Evolutionary conservation across 2,329 filamentous ascomycete species (phyloP).

Genomic region (Aspergillus sp.): DNA sequence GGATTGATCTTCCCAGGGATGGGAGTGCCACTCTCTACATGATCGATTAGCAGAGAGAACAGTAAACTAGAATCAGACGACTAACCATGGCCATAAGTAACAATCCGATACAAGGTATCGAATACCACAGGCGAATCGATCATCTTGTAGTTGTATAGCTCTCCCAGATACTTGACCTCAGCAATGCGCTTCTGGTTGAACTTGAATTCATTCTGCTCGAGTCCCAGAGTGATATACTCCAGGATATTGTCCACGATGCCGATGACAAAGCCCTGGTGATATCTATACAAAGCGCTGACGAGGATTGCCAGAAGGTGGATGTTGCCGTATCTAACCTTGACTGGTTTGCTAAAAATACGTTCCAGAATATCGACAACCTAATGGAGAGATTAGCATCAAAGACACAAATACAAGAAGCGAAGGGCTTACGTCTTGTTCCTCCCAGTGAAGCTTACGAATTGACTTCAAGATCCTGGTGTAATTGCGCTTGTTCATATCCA

Average conservation of each 20-base stretch:
- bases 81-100: slow-evolving; percentile 80
- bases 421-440: slow-evolving; percentile 66
- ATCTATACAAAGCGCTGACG: slow-evolving; percentile 78
- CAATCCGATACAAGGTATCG: slow-evolving; percentile 86
- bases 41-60: not conserved
- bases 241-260: slow-evolving; percentile 86
- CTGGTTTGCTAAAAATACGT: slow-evolving; percentile 91
- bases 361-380: slow-evolving; percentile 68
- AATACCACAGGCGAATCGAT: slow-evolving; percentile 93
- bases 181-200: slow-evolving; percentile 92
- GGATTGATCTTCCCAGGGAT: slow-evolving; percentile 68
- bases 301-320: slow-evolving; percentile 89
- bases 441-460: slow-evolving; percentile 93
- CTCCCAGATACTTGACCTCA: slow-evolving; percentile 91
- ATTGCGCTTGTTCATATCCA: slow-evolving; percentile 89
- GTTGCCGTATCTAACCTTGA: slow-evolving; percentile 96
- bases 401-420: not conserved
- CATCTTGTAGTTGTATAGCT: slow-evolving; percentile 97
- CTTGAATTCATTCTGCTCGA: slow-evolving; percentile 96
- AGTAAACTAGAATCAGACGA: slow-evolving; percentile 5
- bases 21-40: slow-evolving; percentile 64
- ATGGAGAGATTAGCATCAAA: not conserved
- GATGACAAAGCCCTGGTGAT: slow-evolving; percentile 86
- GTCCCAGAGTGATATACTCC: slow-evolving; percentile 77
- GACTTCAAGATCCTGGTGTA: slow-evolving; percentile 92